Evolutionary conservation across 345 rosid genomes (phyloP).

Genomic region (Draba incana): DNA sequence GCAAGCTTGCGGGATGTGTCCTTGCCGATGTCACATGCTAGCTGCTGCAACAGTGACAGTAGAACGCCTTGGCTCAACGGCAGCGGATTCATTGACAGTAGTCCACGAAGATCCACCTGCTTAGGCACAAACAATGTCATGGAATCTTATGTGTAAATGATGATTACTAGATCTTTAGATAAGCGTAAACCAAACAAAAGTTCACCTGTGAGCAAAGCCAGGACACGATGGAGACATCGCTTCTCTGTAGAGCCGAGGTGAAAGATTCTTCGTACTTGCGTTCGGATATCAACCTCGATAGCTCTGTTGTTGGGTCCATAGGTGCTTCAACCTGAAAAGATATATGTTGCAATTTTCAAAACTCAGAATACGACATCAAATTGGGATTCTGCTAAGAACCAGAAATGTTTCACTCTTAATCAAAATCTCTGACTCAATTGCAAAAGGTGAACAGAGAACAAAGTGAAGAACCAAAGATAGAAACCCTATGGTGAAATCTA

Average conservation of each 20-base stretch:
- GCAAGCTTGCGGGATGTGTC: constrained; percentile 62
- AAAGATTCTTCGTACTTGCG: constrained; percentile 83
- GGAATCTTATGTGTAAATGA: not conserved
- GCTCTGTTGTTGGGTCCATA: constrained; percentile 75
- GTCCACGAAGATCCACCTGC: constrained; percentile 71
- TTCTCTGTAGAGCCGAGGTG: constrained; percentile 71
- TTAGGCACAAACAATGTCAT: constrained; percentile 11
- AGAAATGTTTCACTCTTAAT: not conserved
- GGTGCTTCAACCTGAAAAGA: constrained; percentile 60
- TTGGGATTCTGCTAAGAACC: not conserved
- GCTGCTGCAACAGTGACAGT: constrained; percentile 80
- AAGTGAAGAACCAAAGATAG: constrained; percentile 5
- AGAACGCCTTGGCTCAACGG: constrained; percentile 92
- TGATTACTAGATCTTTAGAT: not conserved
- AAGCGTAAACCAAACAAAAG: not conserved
- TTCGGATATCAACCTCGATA: constrained; percentile 67
- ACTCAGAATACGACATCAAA: constrained; percentile 11
- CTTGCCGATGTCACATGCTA: constrained; percentile 72
- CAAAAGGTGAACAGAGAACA: constrained; percentile 7
- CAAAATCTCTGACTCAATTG: not conserved
- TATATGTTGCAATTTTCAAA: constrained; percentile 8
- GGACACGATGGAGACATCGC: constrained; percentile 76
- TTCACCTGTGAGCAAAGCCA: constrained; percentile 92
- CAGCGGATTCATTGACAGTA: constrained; percentile 56
- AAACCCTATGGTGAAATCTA: constrained; percentile 7